Evolutionary conservation across 306 rosid genomes (phyloP).

Genomic region (Cicer chorassanicum): DNA sequence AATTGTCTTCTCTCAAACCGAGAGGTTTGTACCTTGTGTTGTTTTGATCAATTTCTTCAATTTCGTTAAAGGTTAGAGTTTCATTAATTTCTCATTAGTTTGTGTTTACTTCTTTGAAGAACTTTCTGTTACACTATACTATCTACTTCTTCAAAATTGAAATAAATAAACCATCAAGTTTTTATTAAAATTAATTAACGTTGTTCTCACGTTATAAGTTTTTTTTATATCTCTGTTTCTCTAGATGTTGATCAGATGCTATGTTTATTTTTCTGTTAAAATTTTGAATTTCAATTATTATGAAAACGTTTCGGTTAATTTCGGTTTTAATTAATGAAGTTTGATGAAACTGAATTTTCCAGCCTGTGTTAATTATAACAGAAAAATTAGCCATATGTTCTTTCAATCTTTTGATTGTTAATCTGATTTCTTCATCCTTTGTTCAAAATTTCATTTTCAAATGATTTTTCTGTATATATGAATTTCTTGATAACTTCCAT

Average conservation of each 20-base stretch:
- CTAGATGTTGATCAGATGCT: conserved; percentile 2
- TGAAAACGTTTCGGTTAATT: background rate
- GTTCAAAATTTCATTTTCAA: background rate
- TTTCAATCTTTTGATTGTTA: conserved; percentile 32
- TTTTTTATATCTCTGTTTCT: background rate
- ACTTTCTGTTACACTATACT: no score
- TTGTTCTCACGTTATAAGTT: background rate
- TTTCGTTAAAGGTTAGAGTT: no score
- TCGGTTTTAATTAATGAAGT: conserved; percentile 24
- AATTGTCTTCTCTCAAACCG: background rate
- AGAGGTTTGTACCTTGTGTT: no score
- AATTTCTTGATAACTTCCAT: background rate
- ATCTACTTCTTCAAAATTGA: no score
- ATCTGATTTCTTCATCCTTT: background rate
- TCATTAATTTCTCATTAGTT: no score
- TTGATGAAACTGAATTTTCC: conserved; percentile 21
- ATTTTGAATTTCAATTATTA: conserved; percentile 18
- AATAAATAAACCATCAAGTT: no score
- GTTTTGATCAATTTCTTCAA: no score
- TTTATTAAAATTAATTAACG: no score
- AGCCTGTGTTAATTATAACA: background rate
- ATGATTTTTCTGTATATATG: background rate
- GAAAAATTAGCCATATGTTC: background rate
- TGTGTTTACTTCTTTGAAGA: no score
- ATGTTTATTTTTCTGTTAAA: conserved; percentile 27